Evolutionary conservation across 257 asterid species (phyloP).

Genomic region (Jacaranda copaia): DNA sequence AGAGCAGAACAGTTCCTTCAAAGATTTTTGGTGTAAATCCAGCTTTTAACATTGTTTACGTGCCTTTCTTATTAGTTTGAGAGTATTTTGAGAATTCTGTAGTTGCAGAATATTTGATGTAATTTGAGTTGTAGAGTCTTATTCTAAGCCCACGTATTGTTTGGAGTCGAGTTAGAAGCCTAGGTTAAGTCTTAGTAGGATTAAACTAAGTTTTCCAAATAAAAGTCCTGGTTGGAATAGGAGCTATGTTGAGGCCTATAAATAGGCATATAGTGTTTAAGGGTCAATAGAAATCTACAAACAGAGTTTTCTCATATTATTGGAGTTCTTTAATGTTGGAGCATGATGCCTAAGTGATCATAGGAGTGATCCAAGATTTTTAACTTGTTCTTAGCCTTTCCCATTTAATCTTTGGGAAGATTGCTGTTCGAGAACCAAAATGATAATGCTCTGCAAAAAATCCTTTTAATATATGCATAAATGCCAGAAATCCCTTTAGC

Average conservation of each 20-base stretch:
- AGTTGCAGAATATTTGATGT: background rate
- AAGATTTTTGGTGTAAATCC: background rate
- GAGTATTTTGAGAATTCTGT: background rate
- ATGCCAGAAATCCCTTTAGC: background rate
- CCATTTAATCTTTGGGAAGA: background rate
- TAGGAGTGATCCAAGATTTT: background rate
- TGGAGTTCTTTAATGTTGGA: background rate
- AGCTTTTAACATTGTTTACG: background rate
- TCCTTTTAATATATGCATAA: background rate
- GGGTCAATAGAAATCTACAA: background rate
- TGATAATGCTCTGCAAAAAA: background rate
- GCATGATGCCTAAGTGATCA: background rate
- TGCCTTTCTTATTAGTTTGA: background rate
- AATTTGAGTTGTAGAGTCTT: background rate
- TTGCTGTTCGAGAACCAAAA: background rate
- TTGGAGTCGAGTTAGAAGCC: background rate
- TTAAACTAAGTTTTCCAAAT: background rate
- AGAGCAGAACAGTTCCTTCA: background rate
- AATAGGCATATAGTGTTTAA: background rate
- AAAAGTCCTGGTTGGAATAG: background rate
- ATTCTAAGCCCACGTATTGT: background rate
- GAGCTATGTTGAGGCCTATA: background rate
- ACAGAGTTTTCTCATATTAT: background rate
- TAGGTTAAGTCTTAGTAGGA: background rate
- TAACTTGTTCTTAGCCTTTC: background rate